Evolutionary conservation across 2,329 filamentous ascomycete genomes (phyloP).

Genomic region (Zymoseptoria brevis): DNA sequence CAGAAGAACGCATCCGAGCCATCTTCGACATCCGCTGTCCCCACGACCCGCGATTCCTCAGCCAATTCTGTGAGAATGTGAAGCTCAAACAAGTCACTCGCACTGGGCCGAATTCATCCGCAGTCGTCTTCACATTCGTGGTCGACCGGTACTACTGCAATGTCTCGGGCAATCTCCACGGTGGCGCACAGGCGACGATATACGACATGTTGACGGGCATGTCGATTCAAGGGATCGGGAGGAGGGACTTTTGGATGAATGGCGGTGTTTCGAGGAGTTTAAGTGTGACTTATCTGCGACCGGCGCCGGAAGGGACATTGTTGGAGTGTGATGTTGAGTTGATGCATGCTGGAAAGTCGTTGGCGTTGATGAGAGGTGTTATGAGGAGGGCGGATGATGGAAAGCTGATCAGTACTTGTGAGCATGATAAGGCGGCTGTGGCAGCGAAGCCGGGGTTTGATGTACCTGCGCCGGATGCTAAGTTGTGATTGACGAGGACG

Average conservation of each 20-base stretch:
- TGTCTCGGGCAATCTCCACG: constrained; percentile 43
- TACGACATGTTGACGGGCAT: constrained; percentile 45
- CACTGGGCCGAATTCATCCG: constrained; percentile 30
- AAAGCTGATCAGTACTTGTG: constrained; percentile 28
- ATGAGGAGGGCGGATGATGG: constrained; percentile 33
- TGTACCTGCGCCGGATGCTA: constrained; percentile 1
- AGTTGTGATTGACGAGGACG: neutral
- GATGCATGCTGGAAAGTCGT: constrained; percentile 36
- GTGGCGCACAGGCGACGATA: constrained; percentile 46
- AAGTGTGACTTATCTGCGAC: constrained; percentile 40
- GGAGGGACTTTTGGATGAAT: constrained; percentile 35
- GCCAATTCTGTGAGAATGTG: constrained; percentile 19
- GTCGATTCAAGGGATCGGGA: constrained; percentile 22
- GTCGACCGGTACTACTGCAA: constrained; percentile 42
- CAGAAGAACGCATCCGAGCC: constrained; percentile 20
- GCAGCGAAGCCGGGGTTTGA: constrained; percentile 15
- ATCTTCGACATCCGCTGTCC: constrained; percentile 12
- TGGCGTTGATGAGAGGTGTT: constrained; percentile 34
- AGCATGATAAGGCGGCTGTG: constrained; percentile 30
- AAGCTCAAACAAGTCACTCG: constrained; percentile 28
- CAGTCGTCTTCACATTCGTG: constrained; percentile 37
- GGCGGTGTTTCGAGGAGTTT: constrained; percentile 37
- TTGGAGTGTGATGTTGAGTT: constrained; percentile 38
- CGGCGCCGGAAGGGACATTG: constrained; percentile 34
- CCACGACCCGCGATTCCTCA: constrained; percentile 11